phyloP scores from a whole-genome alignment of 306 rosid species.

The Cajanus cajan region DNA sequence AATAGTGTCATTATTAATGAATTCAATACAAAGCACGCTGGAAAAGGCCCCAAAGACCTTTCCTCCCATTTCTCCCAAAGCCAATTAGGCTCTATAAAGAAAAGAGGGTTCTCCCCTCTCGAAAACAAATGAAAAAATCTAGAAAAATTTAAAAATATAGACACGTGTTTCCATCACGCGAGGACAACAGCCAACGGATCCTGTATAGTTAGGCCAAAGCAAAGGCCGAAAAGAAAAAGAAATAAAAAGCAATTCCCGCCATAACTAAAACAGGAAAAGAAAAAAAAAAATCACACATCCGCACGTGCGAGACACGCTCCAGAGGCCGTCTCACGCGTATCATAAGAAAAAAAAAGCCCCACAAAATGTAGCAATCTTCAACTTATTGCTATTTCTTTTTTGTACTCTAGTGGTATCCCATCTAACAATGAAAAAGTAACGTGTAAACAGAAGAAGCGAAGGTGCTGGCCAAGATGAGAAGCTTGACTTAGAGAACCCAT shows the following conservation, averaged over 20 bases:
- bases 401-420: constrained; percentile 30
- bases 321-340: constrained; percentile 42
- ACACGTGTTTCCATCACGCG: constrained; percentile 60
- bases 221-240: constrained; percentile 32
- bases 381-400: constrained; percentile 25
- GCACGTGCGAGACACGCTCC: constrained; percentile 42
- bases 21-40: constrained; percentile 61
- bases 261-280: constrained; percentile 37
- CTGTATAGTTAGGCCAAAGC: constrained; percentile 55
- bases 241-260: constrained; percentile 48
- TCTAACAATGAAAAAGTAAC: constrained; percentile 39
- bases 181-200: constrained; percentile 46
- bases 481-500: constrained; percentile 43
- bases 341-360: constrained; percentile 40
- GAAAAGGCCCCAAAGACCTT: constrained; percentile 92
- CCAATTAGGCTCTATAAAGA: constrained; percentile 37
- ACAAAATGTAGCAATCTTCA: constrained; percentile 40
- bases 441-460: constrained; percentile 40
- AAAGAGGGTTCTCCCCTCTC: constrained; percentile 22
- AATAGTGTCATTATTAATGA: constrained; percentile 44
- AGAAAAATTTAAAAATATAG: constrained; percentile 30
- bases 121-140: constrained; percentile 39
- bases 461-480: constrained; percentile 40
- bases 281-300: constrained; percentile 45
- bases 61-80: constrained; percentile 27